A percentile compares a stretch with the other conserved stretches of the same genome.
Evolutionary conservation across 2,329 filamentous ascomycete genomes (phyloP).

Genomic region (Mycosphaerella arachidis): DNA sequence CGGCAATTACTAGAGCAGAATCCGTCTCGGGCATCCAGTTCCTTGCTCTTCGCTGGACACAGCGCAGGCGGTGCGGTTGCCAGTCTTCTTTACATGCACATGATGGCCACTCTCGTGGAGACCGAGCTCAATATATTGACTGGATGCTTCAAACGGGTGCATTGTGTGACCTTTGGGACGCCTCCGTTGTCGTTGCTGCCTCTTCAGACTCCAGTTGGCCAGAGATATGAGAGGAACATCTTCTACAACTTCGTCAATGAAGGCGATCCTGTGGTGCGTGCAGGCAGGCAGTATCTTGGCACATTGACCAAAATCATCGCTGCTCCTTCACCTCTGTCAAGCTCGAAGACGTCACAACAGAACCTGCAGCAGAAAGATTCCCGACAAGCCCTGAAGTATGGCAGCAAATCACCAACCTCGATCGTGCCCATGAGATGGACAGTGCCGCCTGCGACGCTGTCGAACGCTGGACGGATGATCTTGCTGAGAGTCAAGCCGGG

Average conservation of each 20-base stretch:
- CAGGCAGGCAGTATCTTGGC: slow-evolving; percentile 70
- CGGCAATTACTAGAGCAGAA: slow-evolving; percentile 67
- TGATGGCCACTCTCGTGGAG: slow-evolving; percentile 59
- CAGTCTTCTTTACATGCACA: slow-evolving; percentile 73
- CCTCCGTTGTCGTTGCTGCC: slow-evolving; percentile 72
- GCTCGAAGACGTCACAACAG: slow-evolving; percentile 5
- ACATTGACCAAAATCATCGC: slow-evolving; percentile 68
- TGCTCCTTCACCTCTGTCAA: slow-evolving; percentile 30
- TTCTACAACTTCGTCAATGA: slow-evolving; percentile 82
- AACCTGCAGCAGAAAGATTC: slow-evolving; percentile 8
- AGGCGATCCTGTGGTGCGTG: slow-evolving; percentile 73
- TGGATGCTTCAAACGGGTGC: slow-evolving; percentile 68
- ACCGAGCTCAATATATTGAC: slow-evolving; percentile 69
- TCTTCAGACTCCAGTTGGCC: slow-evolving; percentile 52
- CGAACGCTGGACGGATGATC: slow-evolving; percentile 65
- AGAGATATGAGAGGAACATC: slow-evolving; percentile 56
- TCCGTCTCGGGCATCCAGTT: slow-evolving; percentile 60
- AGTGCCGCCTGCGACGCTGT: slow-evolving; percentile 62
- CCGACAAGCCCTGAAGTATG: slow-evolving; percentile 6
- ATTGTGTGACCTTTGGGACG: slow-evolving; percentile 82
- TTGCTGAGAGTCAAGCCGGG: slow-evolving; percentile 52
- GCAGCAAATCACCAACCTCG: not conserved
- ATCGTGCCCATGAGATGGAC: slow-evolving; percentile 49
- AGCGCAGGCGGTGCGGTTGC: slow-evolving; percentile 83
- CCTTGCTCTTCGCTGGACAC: slow-evolving; percentile 78